Evolutionary conservation across 768 basidiomycete species (phyloP).

Genomic region (Baorangia bicolor): DNA sequence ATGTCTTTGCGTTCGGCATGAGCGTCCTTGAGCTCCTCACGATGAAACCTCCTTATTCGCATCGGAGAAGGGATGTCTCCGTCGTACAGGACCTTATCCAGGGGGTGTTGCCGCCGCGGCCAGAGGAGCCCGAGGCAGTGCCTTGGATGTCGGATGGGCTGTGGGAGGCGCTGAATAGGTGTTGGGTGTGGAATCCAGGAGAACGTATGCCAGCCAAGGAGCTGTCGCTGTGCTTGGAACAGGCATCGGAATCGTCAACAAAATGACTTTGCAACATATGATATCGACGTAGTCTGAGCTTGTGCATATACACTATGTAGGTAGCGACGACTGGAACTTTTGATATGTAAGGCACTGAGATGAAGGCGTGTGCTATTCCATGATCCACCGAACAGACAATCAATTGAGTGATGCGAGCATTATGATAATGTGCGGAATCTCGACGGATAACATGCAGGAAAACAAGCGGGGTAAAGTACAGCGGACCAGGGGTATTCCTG

Average conservation of each 20-base stretch:
- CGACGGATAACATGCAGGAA: constrained; percentile 38
- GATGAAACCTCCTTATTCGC: constrained; percentile 47
- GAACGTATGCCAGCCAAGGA: constrained; percentile 43
- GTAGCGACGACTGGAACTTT: background rate
- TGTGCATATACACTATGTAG: constrained; percentile 7
- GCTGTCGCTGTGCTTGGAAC: constrained; percentile 24
- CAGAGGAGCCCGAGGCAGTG: constrained; percentile 33
- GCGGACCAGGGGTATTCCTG: constrained; percentile 39
- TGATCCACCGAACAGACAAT: constrained; percentile 15
- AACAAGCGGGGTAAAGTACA: constrained; percentile 41
- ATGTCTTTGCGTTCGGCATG: constrained; percentile 63
- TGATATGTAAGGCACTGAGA: background rate
- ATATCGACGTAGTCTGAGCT: background rate
- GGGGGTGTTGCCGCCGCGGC: constrained; percentile 43
- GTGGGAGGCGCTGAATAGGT: constrained; percentile 45
- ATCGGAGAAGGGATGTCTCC: constrained; percentile 47
- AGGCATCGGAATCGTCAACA: background rate
- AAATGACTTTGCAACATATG: background rate
- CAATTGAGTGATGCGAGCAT: constrained; percentile 37
- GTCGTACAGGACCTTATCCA: constrained; percentile 47
- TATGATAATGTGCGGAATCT: constrained; percentile 37
- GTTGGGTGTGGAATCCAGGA: constrained; percentile 44
- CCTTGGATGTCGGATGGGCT: constrained; percentile 46
- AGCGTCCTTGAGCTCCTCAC: constrained; percentile 58
- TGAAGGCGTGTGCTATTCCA: constrained; percentile 1